Evolutionary conservation across 257 asterid species (phyloP).

Genomic region (Gentiana straminea): DNA sequence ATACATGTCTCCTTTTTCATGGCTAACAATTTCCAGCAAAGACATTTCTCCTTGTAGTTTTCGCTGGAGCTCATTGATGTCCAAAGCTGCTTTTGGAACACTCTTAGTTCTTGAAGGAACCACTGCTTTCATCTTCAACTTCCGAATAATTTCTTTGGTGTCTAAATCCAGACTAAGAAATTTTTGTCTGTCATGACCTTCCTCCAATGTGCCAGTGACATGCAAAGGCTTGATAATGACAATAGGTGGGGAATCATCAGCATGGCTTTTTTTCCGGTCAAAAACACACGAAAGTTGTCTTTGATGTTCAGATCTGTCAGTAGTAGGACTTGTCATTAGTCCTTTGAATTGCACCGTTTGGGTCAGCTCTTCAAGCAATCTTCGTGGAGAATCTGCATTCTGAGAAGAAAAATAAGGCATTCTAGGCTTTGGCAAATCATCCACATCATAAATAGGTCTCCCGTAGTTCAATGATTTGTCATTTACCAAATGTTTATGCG

Average conservation of each 20-base stretch:
- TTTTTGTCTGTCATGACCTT: conserved; percentile 8
- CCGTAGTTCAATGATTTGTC: conserved; percentile 16
- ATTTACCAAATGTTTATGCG: conserved; percentile 13
- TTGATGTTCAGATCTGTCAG: conserved; percentile 13
- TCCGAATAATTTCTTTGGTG: conserved; percentile 16
- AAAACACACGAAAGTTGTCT: conserved; percentile 10
- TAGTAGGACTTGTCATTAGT: conserved; percentile 28
- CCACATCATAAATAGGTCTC: conserved; percentile 33
- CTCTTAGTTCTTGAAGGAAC: conserved; percentile 14
- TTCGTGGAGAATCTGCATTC: conserved; percentile 25
- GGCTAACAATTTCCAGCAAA: conserved; percentile 12
- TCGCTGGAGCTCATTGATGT: conserved; percentile 10
- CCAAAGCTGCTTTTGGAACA: conserved; percentile 11
- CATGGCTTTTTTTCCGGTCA: conserved; percentile 15
- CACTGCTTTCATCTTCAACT: conserved; percentile 16
- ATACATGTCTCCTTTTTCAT: conserved; percentile 15
- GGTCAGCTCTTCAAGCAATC: conserved; percentile 40
- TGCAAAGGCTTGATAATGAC: conserved; percentile 46
- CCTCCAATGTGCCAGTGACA: conserved; percentile 9
- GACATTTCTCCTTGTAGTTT: conserved; percentile 12
- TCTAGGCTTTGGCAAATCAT: conserved; percentile 50
- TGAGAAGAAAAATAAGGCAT: conserved; percentile 24
- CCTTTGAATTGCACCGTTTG: conserved; percentile 54
- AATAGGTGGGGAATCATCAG: conserved; percentile 35
- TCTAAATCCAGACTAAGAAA: conserved; percentile 9